Percentiles rank a stretch among this genome's conserved stretches.
These are phyloP conservation scores for Ogataea wickerhamii DNA, from an alignment of 805 yeast genomes.

Conservation along the genomic window DNA sequence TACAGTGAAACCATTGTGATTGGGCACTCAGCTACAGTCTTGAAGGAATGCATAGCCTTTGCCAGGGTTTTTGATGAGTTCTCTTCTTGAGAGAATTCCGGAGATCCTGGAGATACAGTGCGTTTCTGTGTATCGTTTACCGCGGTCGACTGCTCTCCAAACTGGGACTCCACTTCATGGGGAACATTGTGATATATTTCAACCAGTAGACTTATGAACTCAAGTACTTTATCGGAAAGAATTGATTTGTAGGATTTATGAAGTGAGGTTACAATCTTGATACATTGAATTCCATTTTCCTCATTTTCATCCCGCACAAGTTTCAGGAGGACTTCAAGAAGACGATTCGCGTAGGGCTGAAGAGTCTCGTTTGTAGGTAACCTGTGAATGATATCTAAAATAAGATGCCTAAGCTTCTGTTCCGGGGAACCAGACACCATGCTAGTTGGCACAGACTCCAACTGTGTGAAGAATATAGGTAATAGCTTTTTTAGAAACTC, in stretches of 20 bases:
- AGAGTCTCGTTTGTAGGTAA: slow-evolving; percentile 79
- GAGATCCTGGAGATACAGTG: slow-evolving; percentile 34
- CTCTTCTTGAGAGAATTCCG: slow-evolving; percentile 40
- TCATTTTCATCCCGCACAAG: slow-evolving; percentile 80
- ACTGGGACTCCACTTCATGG: slow-evolving; percentile 65
- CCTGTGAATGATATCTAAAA: slow-evolving; percentile 76
- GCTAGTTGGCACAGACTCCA: slow-evolving; percentile 69
- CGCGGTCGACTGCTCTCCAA: slow-evolving; percentile 35
- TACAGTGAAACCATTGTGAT: slow-evolving; percentile 91
- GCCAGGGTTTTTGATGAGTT: slow-evolving; percentile 48
- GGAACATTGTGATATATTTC: slow-evolving; percentile 79
- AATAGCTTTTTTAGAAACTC: slow-evolving; percentile 64
- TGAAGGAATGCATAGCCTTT: slow-evolving; percentile 77
- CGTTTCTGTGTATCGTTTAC: slow-evolving; percentile 2
- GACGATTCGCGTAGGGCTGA: slow-evolving; percentile 60
- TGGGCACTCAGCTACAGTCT: slow-evolving; percentile 93
- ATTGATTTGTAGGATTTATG: slow-evolving; percentile 78
- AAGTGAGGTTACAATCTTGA: slow-evolving; percentile 80
- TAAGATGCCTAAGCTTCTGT: slow-evolving; percentile 70
- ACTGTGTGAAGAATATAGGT: slow-evolving; percentile 62
- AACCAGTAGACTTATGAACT: slow-evolving; percentile 72
- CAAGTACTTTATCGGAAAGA: slow-evolving; percentile 67
- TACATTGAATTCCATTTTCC: slow-evolving; percentile 88
- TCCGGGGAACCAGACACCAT: slow-evolving; percentile 64
- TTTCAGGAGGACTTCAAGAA: slow-evolving; percentile 56